phyloP scores from a whole-genome alignment of 768 basidiomycete species.

The Boletus rubropictus region DNA sequence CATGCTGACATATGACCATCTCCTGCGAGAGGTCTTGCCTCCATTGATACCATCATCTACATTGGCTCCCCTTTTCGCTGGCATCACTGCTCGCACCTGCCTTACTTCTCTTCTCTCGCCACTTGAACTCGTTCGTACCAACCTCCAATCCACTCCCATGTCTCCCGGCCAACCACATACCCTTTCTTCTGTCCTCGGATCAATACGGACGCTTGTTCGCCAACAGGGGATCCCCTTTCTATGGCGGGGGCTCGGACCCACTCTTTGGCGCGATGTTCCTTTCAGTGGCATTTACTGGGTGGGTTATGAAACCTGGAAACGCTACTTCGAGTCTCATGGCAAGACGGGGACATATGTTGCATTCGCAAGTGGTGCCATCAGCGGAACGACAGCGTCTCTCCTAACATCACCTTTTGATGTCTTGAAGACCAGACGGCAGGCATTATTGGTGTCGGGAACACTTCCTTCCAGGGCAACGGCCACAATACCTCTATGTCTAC shows the following conservation, averaged over 20 bases:
- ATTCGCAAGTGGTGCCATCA: constrained; percentile 85
- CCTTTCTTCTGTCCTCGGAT: constrained; percentile 63
- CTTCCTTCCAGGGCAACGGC: constrained; percentile 35
- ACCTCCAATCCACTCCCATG: constrained; percentile 81
- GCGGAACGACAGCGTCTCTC: constrained; percentile 81
- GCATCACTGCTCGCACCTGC: constrained; percentile 73
- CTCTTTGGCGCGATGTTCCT: constrained; percentile 95
- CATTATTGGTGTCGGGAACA: constrained; percentile 61
- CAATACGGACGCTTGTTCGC: constrained; percentile 55
- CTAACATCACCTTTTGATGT: constrained; percentile 96
- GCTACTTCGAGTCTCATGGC: constrained; percentile 47
- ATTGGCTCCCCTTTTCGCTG: constrained; percentile 70
- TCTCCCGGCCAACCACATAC: constrained; percentile 70
- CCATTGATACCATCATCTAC: constrained; percentile 48
- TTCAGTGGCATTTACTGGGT: constrained; percentile 98
- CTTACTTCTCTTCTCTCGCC: constrained; percentile 81
- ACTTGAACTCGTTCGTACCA: constrained; percentile 88
- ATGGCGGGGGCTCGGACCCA: constrained; percentile 89
- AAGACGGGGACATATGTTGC: constrained; percentile 60
- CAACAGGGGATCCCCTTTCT: constrained; percentile 62
- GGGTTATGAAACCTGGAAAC: constrained; percentile 83
- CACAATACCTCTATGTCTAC: constrained; percentile 59
- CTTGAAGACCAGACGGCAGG: constrained; percentile 89
- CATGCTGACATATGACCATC: constrained; percentile 93
- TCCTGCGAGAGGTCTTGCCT: constrained; percentile 60